A percentile compares a stretch with the other conserved stretches of the same genome.
phyloP scores from a whole-genome alignment of 2,329 filamentous ascomycete species.

The Colletotrichum liriopes region DNA sequence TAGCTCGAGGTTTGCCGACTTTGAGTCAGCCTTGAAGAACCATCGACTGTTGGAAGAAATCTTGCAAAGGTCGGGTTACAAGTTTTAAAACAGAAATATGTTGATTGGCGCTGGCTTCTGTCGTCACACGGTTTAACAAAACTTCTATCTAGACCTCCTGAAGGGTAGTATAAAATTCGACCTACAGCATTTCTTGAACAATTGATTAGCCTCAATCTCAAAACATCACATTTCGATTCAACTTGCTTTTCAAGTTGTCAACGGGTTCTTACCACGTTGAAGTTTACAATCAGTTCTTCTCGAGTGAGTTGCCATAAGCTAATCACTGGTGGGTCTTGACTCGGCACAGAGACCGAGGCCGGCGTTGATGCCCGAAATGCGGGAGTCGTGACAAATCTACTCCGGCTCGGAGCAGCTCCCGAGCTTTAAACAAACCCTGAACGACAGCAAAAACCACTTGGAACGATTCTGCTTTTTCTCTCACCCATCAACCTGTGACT shows the following conservation, averaged over 20 bases:
- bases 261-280: too few relatives aligned
- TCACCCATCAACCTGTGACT: background rate
- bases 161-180: background rate
- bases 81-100: background rate
- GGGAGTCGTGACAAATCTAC: conserved; percentile 23
- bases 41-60: conserved; percentile 46
- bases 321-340: background rate
- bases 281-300: background rate
- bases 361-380: conserved; percentile 20
- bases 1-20: conserved; percentile 40
- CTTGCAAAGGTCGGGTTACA: conserved; percentile 32
- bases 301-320: background rate
- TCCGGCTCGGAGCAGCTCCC: conserved; percentile 20
- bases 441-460: background rate
- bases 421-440: background rate
- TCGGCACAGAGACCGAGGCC: conserved; percentile 27
- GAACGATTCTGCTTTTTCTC: too few relatives aligned
- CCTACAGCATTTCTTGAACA: background rate
- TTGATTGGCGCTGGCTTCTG: background rate
- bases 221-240: too few relatives aligned
- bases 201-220: background rate
- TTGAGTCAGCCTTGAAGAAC: conserved; percentile 46
- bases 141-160: too few relatives aligned
- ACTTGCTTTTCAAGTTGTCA: background rate
- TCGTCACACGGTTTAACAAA: background rate